Conservation (phyloP, 2,329 filamentous ascomycete species). For the Clonostachys solani region DNA sequence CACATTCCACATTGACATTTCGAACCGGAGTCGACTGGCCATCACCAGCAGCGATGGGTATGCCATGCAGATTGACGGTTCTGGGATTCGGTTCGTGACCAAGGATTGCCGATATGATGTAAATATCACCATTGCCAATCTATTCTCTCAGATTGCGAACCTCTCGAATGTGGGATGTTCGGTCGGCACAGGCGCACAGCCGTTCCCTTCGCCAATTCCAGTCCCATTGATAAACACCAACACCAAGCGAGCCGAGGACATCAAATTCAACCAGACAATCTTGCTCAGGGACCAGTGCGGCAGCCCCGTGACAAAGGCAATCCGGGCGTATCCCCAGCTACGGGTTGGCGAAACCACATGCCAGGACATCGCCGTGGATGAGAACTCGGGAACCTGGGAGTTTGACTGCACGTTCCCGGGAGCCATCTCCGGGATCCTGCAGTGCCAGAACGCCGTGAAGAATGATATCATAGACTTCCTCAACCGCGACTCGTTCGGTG, state of each 20-base stretch:
- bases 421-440: slow-evolving; percentile 15
- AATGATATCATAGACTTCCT: slow-evolving; percentile 24
- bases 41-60: slow-evolving; percentile 22
- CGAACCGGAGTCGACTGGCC: slow-evolving; percentile 20
- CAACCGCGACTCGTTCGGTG: slow-evolving; percentile 25
- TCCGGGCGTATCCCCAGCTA: slow-evolving; percentile 21
- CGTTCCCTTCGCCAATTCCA: not conserved
- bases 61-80: slow-evolving; percentile 21
- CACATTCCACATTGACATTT: slow-evolving; percentile 24
- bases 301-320: slow-evolving; percentile 13
- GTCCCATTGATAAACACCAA: not conserved
- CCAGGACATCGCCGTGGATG: slow-evolving; percentile 16
- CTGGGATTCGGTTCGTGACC: slow-evolving; percentile 27
- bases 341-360: slow-evolving; percentile 23
- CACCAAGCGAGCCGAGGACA: slow-evolving; percentile 14
- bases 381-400: slow-evolving; percentile 19
- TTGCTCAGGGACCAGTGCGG: slow-evolving; percentile 28
- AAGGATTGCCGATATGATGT: slow-evolving; percentile 22
- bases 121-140: slow-evolving; percentile 20
- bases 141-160: slow-evolving; percentile 24
- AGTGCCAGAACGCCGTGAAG: slow-evolving; percentile 23
- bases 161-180: slow-evolving; percentile 23
- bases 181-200: not conserved
- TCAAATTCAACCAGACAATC: slow-evolving; percentile 22
- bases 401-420: slow-evolving; percentile 30